A percentile compares a stretch with the other conserved stretches of the same genome.
Evolutionary conservation across 305 asterid genomes (phyloP).

Genomic region (Petunia hybrid): DNA sequence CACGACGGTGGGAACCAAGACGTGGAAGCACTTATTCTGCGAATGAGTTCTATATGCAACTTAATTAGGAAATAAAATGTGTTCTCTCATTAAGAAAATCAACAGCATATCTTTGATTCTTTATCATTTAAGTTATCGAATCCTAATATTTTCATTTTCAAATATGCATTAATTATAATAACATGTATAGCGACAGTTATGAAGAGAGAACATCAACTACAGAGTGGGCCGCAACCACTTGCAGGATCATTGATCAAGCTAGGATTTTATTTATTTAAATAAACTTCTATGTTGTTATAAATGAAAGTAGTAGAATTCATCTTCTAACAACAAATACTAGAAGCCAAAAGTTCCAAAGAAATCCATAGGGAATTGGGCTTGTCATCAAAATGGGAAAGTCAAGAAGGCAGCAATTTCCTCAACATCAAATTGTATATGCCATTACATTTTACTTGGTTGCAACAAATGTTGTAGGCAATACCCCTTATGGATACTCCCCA

Average conservation of each 20-base stretch:
- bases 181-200: background rate
- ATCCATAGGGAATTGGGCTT: background rate
- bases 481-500: constrained; percentile 10
- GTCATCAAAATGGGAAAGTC: constrained; percentile 4
- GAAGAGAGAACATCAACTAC: background rate
- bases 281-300: background rate
- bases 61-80: too few relatives aligned
- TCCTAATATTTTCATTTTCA: background rate
- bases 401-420: background rate
- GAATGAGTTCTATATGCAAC: too few relatives aligned
- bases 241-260: background rate
- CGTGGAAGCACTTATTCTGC: too few relatives aligned
- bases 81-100: too few relatives aligned
- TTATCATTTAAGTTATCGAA: background rate
- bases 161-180: background rate
- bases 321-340: background rate
- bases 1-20: too few relatives aligned
- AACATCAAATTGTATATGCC: constrained; percentile 27
- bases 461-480: constrained; percentile 4
- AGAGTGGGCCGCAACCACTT: background rate
- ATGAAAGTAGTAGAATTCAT: background rate
- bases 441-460: constrained; percentile 26
- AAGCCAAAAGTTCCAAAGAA: background rate
- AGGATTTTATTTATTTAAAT: background rate
- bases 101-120: background rate